These are phyloP conservation scores for Beta lomatogona DNA, from an alignment of 179 eudicot genomes.

Conservation along the genomic window DNA sequence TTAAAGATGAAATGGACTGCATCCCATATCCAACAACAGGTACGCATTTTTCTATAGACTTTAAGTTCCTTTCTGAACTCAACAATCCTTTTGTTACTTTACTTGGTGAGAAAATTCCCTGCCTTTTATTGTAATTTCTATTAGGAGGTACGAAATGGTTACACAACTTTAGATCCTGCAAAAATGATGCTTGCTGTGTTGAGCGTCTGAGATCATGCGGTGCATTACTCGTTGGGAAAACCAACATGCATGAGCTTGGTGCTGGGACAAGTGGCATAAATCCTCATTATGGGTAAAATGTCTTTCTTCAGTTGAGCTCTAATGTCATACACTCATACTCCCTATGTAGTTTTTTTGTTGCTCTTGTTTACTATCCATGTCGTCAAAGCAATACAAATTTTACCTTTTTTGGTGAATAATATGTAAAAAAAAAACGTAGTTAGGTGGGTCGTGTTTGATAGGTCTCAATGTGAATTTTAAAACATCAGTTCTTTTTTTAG, in stretches of 20 bases:
- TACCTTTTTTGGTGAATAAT: too few relatives aligned
- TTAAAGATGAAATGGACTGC: slow-evolving; percentile 97
- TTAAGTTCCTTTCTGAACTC: background rate
- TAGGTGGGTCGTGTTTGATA: too few relatives aligned
- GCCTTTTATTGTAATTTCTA: slow-evolving; percentile 7
- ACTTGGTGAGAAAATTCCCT: background rate
- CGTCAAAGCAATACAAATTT: too few relatives aligned
- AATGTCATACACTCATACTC: background rate
- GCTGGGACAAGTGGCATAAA: slow-evolving; percentile 95
- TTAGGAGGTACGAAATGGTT: slow-evolving; percentile 97
- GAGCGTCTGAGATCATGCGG: slow-evolving; percentile 76
- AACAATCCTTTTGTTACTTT: too few relatives aligned
- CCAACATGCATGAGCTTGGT: slow-evolving; percentile 99
- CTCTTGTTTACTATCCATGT: too few relatives aligned
- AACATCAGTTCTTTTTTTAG: too few relatives aligned
- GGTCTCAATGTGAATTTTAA: too few relatives aligned
- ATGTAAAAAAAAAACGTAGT: too few relatives aligned
- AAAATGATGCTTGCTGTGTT: slow-evolving; percentile 78
- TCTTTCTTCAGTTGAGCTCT: background rate
- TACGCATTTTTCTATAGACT: slow-evolving; percentile 20
- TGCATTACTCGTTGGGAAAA: slow-evolving; percentile 89
- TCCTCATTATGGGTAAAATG: slow-evolving; percentile 90
- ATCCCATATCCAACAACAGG: slow-evolving; percentile 97
- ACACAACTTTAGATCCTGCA: slow-evolving; percentile 73
- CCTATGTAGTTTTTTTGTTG: too few relatives aligned